These are phyloP conservation scores for Alternaria hordeiaustralica DNA, from an alignment of 2,329 filamentous ascomycete species.

Conservation along the genomic window DNA sequence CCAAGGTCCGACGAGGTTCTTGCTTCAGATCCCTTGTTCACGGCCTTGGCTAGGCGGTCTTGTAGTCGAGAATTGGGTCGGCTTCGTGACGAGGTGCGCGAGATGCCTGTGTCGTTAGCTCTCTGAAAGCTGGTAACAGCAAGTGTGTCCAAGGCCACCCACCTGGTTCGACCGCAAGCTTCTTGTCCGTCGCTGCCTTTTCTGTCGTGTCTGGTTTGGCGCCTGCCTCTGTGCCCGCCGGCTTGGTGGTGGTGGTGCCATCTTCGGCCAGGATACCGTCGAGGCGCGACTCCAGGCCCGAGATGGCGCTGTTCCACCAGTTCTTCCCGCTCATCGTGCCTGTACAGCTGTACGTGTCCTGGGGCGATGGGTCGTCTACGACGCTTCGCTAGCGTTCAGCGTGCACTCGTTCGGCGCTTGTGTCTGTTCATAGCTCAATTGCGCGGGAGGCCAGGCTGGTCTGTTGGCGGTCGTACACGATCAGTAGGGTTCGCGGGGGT, in stretches of 20 bases:
- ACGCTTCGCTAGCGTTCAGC: constrained; percentile 37
- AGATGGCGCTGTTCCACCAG: constrained; percentile 75
- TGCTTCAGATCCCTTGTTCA: constrained; percentile 70
- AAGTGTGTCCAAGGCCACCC: constrained; percentile 14
- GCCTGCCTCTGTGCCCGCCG: constrained; percentile 48
- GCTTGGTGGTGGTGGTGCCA: constrained; percentile 59
- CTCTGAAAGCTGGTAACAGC: not conserved
- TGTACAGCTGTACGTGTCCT: constrained; percentile 3
- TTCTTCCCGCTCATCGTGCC: constrained; percentile 37
- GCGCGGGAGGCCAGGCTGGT: constrained; percentile 39
- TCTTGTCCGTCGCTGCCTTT: constrained; percentile 34
- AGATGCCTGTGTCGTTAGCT: constrained; percentile 53
- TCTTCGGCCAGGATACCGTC: constrained; percentile 90
- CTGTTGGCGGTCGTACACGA: constrained; percentile 29
- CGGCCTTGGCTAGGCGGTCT: constrained; percentile 85
- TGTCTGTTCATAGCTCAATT: constrained; percentile 39
- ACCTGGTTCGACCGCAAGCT: constrained; percentile 44
- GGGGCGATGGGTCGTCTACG: not conserved
- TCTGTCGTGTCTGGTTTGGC: constrained; percentile 42
- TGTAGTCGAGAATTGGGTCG: constrained; percentile 83
- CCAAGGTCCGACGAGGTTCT: constrained; percentile 58
- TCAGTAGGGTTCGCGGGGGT: constrained; percentile 30
- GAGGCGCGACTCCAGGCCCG: constrained; percentile 89
- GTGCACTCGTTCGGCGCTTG: constrained; percentile 34
- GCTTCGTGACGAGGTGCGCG: constrained; percentile 69